phyloP scores from a whole-genome alignment of 805 yeast species.

The Candida sakaeoensis region DNA sequence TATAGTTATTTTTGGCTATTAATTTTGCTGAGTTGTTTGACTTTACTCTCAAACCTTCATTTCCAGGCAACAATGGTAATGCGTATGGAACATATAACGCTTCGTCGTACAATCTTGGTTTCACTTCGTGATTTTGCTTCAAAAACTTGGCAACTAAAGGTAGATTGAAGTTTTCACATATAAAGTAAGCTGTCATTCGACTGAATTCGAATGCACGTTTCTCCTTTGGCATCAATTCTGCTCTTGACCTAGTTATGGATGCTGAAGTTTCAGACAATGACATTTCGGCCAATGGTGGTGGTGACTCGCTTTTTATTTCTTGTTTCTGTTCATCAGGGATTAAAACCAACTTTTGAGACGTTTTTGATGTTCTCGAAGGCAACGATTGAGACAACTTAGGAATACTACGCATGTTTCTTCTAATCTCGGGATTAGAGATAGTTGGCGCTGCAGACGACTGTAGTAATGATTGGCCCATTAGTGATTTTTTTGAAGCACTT shows the following conservation, averaged over 20 bases:
- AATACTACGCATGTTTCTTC: conserved; percentile 37
- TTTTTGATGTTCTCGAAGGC: conserved; percentile 77
- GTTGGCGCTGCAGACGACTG: conserved; percentile 7
- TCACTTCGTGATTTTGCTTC: conserved; percentile 68
- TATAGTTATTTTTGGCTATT: conserved; percentile 42
- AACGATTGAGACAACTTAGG: conserved; percentile 54
- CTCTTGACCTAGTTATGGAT: conserved; percentile 42
- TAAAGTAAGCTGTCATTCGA: conserved; percentile 87
- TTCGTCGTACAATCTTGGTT: conserved; percentile 86
- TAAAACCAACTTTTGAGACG: conserved; percentile 79
- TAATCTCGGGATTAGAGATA: background rate
- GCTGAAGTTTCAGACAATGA: conserved; percentile 19
- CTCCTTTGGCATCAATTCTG: conserved; percentile 58
- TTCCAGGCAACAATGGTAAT: conserved; percentile 82
- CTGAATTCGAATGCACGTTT: conserved; percentile 61
- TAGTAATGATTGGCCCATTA: too few species aligned
- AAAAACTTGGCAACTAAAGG: conserved; percentile 61
- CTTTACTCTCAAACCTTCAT: conserved; percentile 69
- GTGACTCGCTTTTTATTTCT: conserved; percentile 9
- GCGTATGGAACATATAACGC: conserved; percentile 89
- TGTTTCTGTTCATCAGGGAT: conserved; percentile 61
- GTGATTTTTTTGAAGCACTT: conserved; percentile 13
- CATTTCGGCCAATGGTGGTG: conserved; percentile 12
- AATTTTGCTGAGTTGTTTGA: conserved; percentile 55
- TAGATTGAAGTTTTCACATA: conserved; percentile 78